phyloP scores from a whole-genome alignment of 2,329 filamentous ascomycete species.

The Phialemoniopsis sp. region DNA sequence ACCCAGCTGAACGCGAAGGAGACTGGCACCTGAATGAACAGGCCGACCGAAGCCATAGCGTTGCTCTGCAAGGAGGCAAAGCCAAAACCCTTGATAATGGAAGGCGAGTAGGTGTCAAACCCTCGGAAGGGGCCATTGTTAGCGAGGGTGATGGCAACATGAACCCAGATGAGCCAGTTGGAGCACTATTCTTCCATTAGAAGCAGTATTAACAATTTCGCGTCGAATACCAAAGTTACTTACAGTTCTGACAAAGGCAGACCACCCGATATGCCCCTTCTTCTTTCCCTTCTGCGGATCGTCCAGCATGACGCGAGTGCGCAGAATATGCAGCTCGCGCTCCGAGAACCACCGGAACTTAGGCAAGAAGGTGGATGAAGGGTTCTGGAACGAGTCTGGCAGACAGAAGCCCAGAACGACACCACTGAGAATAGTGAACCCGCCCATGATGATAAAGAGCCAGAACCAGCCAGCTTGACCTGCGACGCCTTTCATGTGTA shows the following conservation, averaged over 20 bases:
- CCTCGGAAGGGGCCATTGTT: constrained; percentile 43
- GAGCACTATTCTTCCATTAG: too few relatives aligned
- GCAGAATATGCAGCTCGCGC: constrained; percentile 35
- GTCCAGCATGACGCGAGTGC: constrained; percentile 32
- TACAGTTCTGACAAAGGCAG: constrained; percentile 38
- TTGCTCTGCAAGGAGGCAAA: constrained; percentile 44
- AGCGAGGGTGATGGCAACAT: constrained; percentile 43
- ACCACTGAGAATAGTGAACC: constrained; percentile 42
- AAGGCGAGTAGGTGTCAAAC: constrained; percentile 48
- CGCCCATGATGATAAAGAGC: constrained; percentile 49
- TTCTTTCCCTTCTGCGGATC: constrained; percentile 41
- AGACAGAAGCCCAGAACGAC: constrained; percentile 36
- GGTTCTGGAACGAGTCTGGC: constrained; percentile 39
- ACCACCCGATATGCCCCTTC: constrained; percentile 38
- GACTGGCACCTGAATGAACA: constrained; percentile 46
- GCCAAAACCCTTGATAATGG: constrained; percentile 48
- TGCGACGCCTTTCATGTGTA: constrained; percentile 43
- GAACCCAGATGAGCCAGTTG: constrained; percentile 48
- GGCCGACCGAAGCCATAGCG: constrained; percentile 50
- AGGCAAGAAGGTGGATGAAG: constrained; percentile 34
- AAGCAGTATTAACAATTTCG: too few relatives aligned
- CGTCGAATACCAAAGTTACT: constrained; percentile 8
- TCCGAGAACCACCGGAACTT: constrained; percentile 26
- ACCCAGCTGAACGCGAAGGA: constrained; percentile 47
- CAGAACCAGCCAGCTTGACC: constrained; percentile 52